A percentile compares a stretch with the other conserved stretches of the same genome.
Conservation (phyloP, 2,329 filamentous ascomycete species). For the Parascedosporium putredinis region DNA sequence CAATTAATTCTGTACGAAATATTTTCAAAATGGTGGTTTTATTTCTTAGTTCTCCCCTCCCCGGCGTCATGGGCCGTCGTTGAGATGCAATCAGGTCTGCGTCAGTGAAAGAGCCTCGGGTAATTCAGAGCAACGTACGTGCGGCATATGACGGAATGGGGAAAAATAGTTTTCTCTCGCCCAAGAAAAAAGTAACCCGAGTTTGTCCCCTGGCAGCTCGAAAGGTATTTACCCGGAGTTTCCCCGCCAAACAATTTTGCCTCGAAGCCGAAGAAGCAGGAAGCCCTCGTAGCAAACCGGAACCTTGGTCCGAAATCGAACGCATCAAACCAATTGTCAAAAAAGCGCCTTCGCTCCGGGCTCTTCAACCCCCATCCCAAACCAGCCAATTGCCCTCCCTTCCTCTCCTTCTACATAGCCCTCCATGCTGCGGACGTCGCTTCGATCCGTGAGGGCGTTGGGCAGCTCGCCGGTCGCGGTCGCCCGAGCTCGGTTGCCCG, state of each 20-base stretch:
- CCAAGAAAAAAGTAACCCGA: too few relatives aligned
- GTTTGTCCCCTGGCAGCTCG: too few relatives aligned
- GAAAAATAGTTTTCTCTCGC: too few relatives aligned
- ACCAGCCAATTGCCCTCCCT: background rate
- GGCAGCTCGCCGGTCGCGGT: slow-evolving; percentile 43
- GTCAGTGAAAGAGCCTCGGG: slow-evolving; percentile 1
- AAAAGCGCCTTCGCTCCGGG: background rate
- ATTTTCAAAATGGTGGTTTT: too few relatives aligned
- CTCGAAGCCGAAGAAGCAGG: slow-evolving; percentile 1
- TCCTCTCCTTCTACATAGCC: slow-evolving; percentile 25
- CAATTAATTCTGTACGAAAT: too few relatives aligned
- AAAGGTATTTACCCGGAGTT: slow-evolving; percentile 5
- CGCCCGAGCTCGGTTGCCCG: slow-evolving; percentile 40
- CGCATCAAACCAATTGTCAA: too few relatives aligned
- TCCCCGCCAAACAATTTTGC: slow-evolving; percentile 7
- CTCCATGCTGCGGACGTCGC: slow-evolving; percentile 60
- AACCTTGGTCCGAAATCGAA: background rate
- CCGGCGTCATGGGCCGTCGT: too few relatives aligned
- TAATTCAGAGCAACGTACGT: too few relatives aligned
- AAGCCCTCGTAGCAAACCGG: background rate
- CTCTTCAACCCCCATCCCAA: background rate
- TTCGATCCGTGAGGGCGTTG: slow-evolving; percentile 53
- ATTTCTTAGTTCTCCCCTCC: too few relatives aligned
- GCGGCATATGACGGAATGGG: slow-evolving; percentile 8
- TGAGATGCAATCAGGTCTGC: background rate